Evolutionary conservation across 352 stramenopile species (phyloP).

Genomic region (Globisporangium orthogonon): DNA sequence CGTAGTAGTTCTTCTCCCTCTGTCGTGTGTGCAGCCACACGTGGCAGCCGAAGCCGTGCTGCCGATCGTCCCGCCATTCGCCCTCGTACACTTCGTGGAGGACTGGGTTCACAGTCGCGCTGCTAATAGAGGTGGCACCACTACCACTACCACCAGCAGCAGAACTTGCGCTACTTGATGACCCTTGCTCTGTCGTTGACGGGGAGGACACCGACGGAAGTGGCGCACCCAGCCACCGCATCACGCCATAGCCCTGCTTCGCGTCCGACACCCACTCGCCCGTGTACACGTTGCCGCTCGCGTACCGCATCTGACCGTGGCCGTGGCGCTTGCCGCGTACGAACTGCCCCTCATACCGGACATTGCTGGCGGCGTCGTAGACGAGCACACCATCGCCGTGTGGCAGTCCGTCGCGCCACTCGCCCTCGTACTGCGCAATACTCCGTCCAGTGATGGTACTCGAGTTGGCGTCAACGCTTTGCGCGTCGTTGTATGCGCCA

Average conservation of each 20-base stretch:
- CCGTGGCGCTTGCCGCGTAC: constrained; percentile 42
- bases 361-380: constrained; percentile 55
- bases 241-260: constrained; percentile 69
- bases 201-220: too few species aligned
- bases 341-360: constrained; percentile 58
- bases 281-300: constrained; percentile 52
- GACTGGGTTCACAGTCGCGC: background rate
- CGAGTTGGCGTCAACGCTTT: background rate
- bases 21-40: constrained; percentile 49
- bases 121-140: too few species aligned
- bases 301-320: constrained; percentile 59
- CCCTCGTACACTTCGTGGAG: constrained; percentile 64
- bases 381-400: constrained; percentile 64
- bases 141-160: background rate
- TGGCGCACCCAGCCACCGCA: constrained; percentile 55
- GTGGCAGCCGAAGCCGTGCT: constrained; percentile 74
- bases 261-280: constrained; percentile 65
- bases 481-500: background rate
- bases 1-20: constrained; percentile 77
- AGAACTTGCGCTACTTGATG: background rate
- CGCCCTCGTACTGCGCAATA: constrained; percentile 68
- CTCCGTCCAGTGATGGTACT: constrained; percentile 25
- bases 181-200: too few species aligned
- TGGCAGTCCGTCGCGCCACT: constrained; percentile 65
- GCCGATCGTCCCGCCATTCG: constrained; percentile 61